Evolutionary conservation across 2,329 filamentous ascomycete species (phyloP).

Genomic region (Talaromyces sp.): DNA sequence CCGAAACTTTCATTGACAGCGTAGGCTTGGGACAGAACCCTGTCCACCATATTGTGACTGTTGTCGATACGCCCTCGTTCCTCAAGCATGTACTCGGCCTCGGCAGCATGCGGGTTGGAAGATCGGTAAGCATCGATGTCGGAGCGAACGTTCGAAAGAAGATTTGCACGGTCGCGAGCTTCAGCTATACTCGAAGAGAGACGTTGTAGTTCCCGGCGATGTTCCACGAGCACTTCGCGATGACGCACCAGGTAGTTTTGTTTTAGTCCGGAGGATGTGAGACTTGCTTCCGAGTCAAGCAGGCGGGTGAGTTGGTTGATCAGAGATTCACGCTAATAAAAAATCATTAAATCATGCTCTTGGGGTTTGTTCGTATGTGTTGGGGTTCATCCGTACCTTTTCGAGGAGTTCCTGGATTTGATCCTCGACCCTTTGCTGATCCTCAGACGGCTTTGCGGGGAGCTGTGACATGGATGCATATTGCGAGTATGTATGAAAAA

Average conservation of each 20-base stretch:
- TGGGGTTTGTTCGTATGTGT: background rate
- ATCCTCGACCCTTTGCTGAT: conserved; percentile 72
- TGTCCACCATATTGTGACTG: conserved; percentile 83
- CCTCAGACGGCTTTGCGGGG: conserved; percentile 74
- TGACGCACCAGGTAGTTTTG: conserved; percentile 92
- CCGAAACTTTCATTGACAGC: conserved; percentile 90
- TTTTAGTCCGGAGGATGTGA: conserved; percentile 89
- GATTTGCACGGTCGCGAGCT: conserved; percentile 79
- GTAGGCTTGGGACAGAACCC: conserved; percentile 89
- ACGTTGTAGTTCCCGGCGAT: conserved; percentile 74
- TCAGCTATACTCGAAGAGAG: conserved; percentile 69
- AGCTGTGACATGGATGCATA: conserved; percentile 76
- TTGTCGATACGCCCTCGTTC: conserved; percentile 82
- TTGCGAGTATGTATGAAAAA: conserved; percentile 72
- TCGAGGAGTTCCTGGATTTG: conserved; percentile 81
- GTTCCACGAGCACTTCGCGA: conserved; percentile 81
- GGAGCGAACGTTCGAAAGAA: conserved; percentile 82
- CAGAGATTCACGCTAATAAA: conserved; percentile 66
- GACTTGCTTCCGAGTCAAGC: conserved; percentile 83
- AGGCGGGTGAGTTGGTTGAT: conserved; percentile 79
- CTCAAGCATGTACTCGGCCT: conserved; percentile 95
- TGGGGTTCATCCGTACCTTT: conserved; percentile 51
- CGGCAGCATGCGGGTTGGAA: conserved; percentile 72
- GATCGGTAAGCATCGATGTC: conserved; percentile 88
- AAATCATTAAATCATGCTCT: conserved; percentile 6